Evolutionary conservation across 164 flowering plant species (phyloP), one percentile per base, ranked within the genome.

Genomic region (Kingdonia uniflora): DNA sequence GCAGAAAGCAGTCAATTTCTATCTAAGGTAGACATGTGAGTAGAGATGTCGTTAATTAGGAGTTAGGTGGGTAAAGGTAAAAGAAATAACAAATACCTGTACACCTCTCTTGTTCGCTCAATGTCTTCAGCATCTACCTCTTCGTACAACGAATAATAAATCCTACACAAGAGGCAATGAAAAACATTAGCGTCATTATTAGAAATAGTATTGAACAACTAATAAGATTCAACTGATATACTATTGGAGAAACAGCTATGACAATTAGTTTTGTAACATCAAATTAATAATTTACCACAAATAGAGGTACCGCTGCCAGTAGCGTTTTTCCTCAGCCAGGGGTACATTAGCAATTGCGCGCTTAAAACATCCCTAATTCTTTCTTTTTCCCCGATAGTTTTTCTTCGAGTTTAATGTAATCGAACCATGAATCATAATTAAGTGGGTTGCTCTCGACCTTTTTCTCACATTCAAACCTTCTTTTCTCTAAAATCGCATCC

Each of bases 401-500:
- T 19, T 44, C 48, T 10, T 44, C 48, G 3, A 44, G n/a, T 5
- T 1, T 2, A 16, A 44, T 44, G 22, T 44, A 44, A 44, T 44
- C 48, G 20, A 17, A 44, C 48, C 48, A 44, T 17, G 48, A 16
- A 44, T 44, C 19, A 17, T 44, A 44, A 44, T 44, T 17, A 16
- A 44, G 22, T 4, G 48, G 48, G n/a, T 17, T 44, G 3, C n/a
- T 44, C 19, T 19, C n/a, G 13, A 44, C 48, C 12, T 44, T 19
- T 0, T 13, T 5, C 20, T 19, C 22, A 17, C n/a, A 44, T 10
- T 44, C 17, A 16, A 2, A 44, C 22, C 48, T 44, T 44, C 11
- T n/a, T 19, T 44, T 17, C 48, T 13, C 35, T 11, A 22, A 11
- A 21, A 47, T 22, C 2, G 51, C 25, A 47, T 47, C 51, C n/a